Evolutionary conservation across 1,284 basidiomycete species (phyloP).

Genomic region (Pyrrhoderma lamaoense): DNA sequence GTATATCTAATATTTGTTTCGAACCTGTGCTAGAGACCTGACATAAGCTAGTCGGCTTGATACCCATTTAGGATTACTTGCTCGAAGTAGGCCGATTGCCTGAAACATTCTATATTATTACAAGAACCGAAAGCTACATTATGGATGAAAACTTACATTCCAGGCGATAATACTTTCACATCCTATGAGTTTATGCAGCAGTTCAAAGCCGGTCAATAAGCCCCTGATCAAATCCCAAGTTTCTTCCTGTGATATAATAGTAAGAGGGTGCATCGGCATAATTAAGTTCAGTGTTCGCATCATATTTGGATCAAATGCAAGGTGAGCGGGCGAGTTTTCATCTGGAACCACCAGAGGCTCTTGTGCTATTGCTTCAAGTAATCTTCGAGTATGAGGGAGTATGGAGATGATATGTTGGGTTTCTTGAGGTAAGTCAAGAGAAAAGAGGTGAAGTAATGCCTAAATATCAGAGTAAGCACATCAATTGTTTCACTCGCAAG

Average conservation of each 20-base stretch:
- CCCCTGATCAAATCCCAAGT: constrained; percentile 47
- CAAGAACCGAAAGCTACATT: constrained; percentile 24
- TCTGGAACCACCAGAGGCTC: constrained; percentile 30
- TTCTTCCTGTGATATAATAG: constrained; percentile 40
- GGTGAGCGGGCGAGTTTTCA: constrained; percentile 41
- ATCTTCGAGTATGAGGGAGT: background rate
- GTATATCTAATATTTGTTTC: background rate
- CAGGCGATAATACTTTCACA: constrained; percentile 45
- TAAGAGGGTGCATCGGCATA: constrained; percentile 63
- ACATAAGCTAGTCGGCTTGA: background rate
- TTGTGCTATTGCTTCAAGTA: constrained; percentile 31
- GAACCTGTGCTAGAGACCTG: constrained; percentile 13
- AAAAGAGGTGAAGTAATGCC: constrained; percentile 28
- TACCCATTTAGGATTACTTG: background rate
- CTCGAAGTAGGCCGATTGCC: constrained; percentile 29
- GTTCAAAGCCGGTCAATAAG: constrained; percentile 52
- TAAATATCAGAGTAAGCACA: background rate
- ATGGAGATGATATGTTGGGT: background rate
- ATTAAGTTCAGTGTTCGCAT: constrained; percentile 63
- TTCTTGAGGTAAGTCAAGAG: background rate
- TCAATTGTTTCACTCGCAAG: background rate
- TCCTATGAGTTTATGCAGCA: constrained; percentile 41
- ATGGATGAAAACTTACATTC: constrained; percentile 51
- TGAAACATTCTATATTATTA: background rate
- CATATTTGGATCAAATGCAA: constrained; percentile 65